Base-by-base conservation (phyloP, 2,329 filamentous ascomycete species). In the Penicillium expansum region DNA sequence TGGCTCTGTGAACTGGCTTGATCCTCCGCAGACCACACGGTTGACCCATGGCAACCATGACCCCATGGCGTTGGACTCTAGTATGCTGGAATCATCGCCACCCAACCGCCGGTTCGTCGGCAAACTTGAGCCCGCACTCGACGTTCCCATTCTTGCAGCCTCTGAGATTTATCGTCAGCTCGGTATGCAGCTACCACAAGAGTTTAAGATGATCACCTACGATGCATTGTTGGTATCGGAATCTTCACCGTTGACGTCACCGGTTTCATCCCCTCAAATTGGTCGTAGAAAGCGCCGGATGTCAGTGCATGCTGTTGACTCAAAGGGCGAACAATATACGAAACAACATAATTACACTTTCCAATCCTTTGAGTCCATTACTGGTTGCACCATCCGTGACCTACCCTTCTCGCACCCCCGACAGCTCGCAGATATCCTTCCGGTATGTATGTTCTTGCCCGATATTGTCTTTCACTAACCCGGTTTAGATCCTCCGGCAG, bases 321-420 rank as follows among this genome's bases (percentile, higher is more conserved):
- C 66, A 7, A 63, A 68, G 13, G 71, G 69, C 9, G 59, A 68
- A 20, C 60, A 63, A 18, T 65, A 61, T 27, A 65, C 63, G 22
- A 72, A 73, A 50, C 63, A 66, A n/a, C 76, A 79, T 54, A 71
- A 69, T 51, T 79, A 78, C 57, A 74, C 71, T 1, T 76, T 79
- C 49, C 74, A 78, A 44, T 66, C 73, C 0, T 75, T 77, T 55
- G 75, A 77, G 52, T 69, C 74, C 37, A 70, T 74, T 39, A 69
- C 73, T 16, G 74, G 75, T 24, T 71, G 73, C 35, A 76, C 72
- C 16, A 69, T 79, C 37, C 71, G 65, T 51, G 73, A 77, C 22
- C 66, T 79, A 22, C 74, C 74, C 3, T 79, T 79, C 50, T 75
- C 72, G 11, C 77, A 79, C 63, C 77, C 77, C 16, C 73, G 75